Evolutionary conservation across 805 yeast genomes (phyloP).

Genomic region (Saccharomyces kudriavzevii): DNA sequence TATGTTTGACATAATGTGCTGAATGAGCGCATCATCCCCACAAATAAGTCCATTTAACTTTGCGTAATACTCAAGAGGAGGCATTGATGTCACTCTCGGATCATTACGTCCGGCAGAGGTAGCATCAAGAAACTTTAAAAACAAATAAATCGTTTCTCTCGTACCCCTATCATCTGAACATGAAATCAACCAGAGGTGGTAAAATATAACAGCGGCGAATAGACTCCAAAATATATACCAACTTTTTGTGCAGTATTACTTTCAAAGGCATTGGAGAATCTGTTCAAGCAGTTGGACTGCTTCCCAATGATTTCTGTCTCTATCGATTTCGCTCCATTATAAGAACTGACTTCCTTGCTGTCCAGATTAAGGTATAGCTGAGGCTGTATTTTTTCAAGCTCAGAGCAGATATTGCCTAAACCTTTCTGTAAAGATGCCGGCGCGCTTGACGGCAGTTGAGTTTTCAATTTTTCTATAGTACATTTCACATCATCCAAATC

Average conservation of each 20-base stretch:
- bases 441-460: background rate
- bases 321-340: constrained; percentile 4
- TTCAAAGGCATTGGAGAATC: background rate
- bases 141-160: constrained; percentile 9
- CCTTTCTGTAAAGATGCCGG: background rate
- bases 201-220: constrained; percentile 7
- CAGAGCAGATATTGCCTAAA: constrained; percentile 1
- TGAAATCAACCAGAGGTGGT: constrained; percentile 7
- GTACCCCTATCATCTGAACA: constrained; percentile 5
- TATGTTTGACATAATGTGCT: background rate
- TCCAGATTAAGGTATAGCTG: constrained; percentile 4
- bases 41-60: background rate
- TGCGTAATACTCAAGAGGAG: background rate
- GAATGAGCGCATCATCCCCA: background rate
- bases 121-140: constrained; percentile 10
- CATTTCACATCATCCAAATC: constrained; percentile 4
- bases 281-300: constrained; percentile 1
- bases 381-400: constrained; percentile 5
- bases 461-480: constrained; percentile 2
- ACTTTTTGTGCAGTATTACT: background rate
- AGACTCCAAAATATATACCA: constrained; percentile 7
- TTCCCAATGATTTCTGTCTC: constrained; percentile 8
- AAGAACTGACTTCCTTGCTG: background rate
- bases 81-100: background rate
- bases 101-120: background rate